These are phyloP conservation scores for Yarrowia sp. DNA, from an alignment of 805 yeast species.

Conservation along the genomic window DNA sequence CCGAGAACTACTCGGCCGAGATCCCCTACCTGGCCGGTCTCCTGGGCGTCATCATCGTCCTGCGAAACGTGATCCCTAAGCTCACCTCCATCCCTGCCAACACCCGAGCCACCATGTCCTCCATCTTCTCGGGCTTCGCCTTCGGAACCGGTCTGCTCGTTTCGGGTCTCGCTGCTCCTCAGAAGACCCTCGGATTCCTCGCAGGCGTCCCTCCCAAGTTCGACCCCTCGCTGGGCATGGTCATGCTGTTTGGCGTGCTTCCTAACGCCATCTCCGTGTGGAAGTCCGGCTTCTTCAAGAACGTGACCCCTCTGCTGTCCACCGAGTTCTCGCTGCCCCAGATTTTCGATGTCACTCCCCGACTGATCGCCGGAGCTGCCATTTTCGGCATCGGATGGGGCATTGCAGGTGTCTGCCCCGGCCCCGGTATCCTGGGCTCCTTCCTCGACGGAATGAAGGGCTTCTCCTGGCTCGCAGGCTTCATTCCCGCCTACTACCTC, in stretches of 20 bases:
- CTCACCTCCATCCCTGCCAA: conserved; percentile 5
- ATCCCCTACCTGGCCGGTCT: conserved; percentile 41
- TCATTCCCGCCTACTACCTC: conserved; percentile 47
- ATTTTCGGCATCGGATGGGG: conserved; percentile 65
- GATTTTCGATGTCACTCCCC: conserved; percentile 45
- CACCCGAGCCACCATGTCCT: conserved; percentile 35
- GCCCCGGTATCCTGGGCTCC: conserved; percentile 55
- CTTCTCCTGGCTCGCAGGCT: conserved; percentile 48
- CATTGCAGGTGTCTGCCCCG: conserved; percentile 60
- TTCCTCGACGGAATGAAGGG: conserved; percentile 46
- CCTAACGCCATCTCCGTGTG: conserved; percentile 53
- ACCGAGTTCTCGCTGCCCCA: conserved; percentile 44
- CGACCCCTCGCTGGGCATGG: conserved; percentile 58
- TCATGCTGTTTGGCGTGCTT: conserved; percentile 54
- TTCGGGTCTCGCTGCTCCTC: conserved; percentile 57
- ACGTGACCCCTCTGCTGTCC: conserved; percentile 14
- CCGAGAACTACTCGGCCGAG: conserved; percentile 31
- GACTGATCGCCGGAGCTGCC: conserved; percentile 54
- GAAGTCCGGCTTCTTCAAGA: conserved; percentile 42
- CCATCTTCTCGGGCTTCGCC: conserved; percentile 48
- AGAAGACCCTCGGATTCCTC: conserved; percentile 57
- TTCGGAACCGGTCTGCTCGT: conserved; percentile 58
- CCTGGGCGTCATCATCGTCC: conserved; percentile 30
- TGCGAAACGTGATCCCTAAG: conserved; percentile 41
- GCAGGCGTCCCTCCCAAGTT: conserved; percentile 51